Evolutionary conservation across 2,329 filamentous ascomycete species (phyloP), one percentile per base, ranked within the genome.

Genomic region (Ophiostoma fasciatum): DNA sequence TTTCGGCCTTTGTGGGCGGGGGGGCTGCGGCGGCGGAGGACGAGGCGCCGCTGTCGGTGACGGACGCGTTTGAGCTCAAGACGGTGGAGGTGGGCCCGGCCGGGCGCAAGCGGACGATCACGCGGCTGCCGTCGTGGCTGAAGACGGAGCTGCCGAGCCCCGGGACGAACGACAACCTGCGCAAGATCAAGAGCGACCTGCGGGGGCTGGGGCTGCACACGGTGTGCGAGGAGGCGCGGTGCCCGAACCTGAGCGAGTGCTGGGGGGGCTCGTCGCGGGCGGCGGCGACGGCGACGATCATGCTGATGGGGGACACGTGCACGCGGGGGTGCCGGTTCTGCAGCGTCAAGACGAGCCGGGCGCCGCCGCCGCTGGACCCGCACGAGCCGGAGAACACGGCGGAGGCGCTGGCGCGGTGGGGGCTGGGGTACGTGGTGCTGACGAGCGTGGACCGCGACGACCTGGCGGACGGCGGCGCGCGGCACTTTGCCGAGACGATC

Each of bases 261-360:
- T 98, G 90, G 90, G 90, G 90, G 42, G 90, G 90, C 23, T 75
- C 68, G 52, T 74, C 80, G 56, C 94, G 94, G 63, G 78, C 75
- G 46, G 79, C 84, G 19, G 90, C 90, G 5, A 98, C 90, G 22
- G 90, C 90, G 3, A 98, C 90, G 10, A 96, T 98, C 58, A 98
- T 98, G 90, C 64, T 98, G 32, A 96, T 96, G 87, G 90, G 90
- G 45, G 90, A 98, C 57, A 96, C 88, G 8, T 98, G 90, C 60
- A 98, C 90, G 14, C 73, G 90, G 41, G 90, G 88, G 14, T 98
- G 90, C 60, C 75, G 90, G 36, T 98, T 98, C 66, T 98, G 90
- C 68, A 84, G 79, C 46, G 90, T 98, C 35, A 96, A 96, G 68
- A 98, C 90, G 4, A 78, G 64, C 40, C 76, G 81, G 29, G 61